Evolutionary conservation across 2,329 filamentous ascomycete species (phyloP).

Genomic region (Exophiala xenobiotica): DNA sequence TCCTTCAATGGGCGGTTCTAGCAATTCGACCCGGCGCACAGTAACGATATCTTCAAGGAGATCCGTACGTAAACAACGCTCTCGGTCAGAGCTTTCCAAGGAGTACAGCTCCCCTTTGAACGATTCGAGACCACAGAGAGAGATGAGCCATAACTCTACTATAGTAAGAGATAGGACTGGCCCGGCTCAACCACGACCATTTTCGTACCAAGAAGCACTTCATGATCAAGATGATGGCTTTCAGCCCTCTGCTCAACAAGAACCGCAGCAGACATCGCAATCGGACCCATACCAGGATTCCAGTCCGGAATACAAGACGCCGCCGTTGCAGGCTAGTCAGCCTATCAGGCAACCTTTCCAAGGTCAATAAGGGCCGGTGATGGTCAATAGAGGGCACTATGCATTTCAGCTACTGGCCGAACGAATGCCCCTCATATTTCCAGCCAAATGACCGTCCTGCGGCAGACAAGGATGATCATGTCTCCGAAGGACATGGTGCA

Average conservation of each 20-base stretch:
- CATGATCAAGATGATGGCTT: background rate
- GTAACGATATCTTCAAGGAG: slow-evolving; percentile 15
- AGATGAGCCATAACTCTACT: background rate
- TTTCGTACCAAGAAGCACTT: background rate
- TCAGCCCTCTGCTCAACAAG: background rate
- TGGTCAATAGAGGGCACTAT: background rate
- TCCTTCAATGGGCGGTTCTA: slow-evolving; percentile 4
- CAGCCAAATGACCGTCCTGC: no score
- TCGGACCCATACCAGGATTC: background rate
- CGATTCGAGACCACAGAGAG: background rate
- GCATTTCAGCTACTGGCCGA: no score
- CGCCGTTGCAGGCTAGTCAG: background rate
- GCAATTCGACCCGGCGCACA: slow-evolving; percentile 6
- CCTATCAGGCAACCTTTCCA: background rate
- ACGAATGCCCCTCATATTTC: no score
- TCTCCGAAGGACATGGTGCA: no score
- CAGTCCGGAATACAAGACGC: slow-evolving; percentile 1
- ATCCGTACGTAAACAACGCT: slow-evolving; percentile 14
- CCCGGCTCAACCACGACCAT: background rate
- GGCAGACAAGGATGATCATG: no score
- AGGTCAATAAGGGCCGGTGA: background rate
- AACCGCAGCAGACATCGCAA: background rate
- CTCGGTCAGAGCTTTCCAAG: slow-evolving; percentile 10
- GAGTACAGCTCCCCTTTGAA: slow-evolving; percentile 7
- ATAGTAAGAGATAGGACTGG: background rate